phyloP scores from a whole-genome alignment of 208 protist species.

The Trypanosoma conorhini region DNA sequence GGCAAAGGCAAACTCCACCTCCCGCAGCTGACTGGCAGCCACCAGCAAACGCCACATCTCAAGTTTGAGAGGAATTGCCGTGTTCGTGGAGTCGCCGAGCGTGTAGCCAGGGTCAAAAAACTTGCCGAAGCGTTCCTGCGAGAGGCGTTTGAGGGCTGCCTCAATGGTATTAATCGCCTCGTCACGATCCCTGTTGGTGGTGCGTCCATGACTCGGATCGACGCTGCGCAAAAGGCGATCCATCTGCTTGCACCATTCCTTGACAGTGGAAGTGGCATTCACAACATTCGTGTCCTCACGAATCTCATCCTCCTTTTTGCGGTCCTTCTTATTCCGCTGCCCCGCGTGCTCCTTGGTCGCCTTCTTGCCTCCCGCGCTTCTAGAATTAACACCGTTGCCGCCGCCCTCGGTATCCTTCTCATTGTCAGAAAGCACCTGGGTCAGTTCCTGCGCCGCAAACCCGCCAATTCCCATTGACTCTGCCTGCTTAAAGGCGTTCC shows the following conservation, averaged over 20 bases:
- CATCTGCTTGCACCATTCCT: conserved; percentile 49
- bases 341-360: conserved; percentile 54
- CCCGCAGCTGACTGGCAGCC: conserved; percentile 56
- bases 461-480: conserved; percentile 85
- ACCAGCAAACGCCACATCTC: conserved; percentile 81
- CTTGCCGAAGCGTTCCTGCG: conserved; percentile 37
- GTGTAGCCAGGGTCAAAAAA: conserved; percentile 68
- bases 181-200: conserved; percentile 45
- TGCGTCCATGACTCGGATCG: conserved; percentile 38
- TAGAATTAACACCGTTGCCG: not conserved
- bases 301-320: conserved; percentile 80
- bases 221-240: conserved; percentile 49
- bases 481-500: conserved; percentile 75
- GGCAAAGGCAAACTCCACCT: conserved; percentile 72
- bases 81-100: conserved; percentile 28
- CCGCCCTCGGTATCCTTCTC: conserved; percentile 50
- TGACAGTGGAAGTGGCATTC: conserved; percentile 51
- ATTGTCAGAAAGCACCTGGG: conserved; percentile 56
- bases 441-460: conserved; percentile 65
- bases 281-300: conserved; percentile 66
- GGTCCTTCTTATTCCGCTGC: conserved; percentile 73
- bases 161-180: conserved; percentile 37
- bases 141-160: conserved; percentile 40
- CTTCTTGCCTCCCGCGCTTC: conserved; percentile 17
- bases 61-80: conserved; percentile 47